These are phyloP conservation scores for Nemania abortiva DNA, from an alignment of 2,329 filamentous ascomycete genomes.

Conservation along the genomic window DNA sequence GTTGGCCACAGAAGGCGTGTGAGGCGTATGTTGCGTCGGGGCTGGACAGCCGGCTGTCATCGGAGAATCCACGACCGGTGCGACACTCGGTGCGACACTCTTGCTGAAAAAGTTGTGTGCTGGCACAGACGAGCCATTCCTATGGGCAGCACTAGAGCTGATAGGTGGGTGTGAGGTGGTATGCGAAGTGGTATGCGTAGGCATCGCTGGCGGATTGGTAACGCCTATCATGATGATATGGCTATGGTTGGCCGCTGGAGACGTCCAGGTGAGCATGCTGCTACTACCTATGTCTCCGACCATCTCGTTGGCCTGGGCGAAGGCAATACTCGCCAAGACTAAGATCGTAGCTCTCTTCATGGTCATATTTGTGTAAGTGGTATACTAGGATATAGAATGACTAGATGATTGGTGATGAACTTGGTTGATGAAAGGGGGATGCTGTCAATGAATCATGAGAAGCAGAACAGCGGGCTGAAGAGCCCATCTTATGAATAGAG, in stretches of 20 bases:
- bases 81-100: slow-evolving; percentile 10
- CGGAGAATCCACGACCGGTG: not conserved
- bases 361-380: slow-evolving; percentile 41
- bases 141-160: not conserved
- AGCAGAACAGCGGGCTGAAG: slow-evolving; percentile 33
- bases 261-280: slow-evolving; percentile 12
- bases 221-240: slow-evolving; percentile 12
- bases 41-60: slow-evolving; percentile 13
- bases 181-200: slow-evolving; percentile 3
- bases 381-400: slow-evolving; percentile 6
- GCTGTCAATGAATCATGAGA: not conserved
- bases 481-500: slow-evolving; percentile 42
- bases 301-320: slow-evolving; percentile 44
- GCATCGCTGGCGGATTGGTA: slow-evolving; percentile 23
- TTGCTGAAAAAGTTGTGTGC: not conserved
- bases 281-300: slow-evolving; percentile 30
- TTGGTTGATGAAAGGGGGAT: slow-evolving; percentile 8
- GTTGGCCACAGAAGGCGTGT: slow-evolving; percentile 17
- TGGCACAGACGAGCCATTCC: not conserved
- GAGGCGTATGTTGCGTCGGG: slow-evolving; percentile 12
- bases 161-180: slow-evolving; percentile 6
- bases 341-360: slow-evolving; percentile 42
- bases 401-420: slow-evolving; percentile 7
- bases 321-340: slow-evolving; percentile 41
- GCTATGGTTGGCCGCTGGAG: slow-evolving; percentile 2